Conservation (phyloP, 2,329 filamentous ascomycete genomes). For the Zymoseptoria ardabiliae region DNA sequence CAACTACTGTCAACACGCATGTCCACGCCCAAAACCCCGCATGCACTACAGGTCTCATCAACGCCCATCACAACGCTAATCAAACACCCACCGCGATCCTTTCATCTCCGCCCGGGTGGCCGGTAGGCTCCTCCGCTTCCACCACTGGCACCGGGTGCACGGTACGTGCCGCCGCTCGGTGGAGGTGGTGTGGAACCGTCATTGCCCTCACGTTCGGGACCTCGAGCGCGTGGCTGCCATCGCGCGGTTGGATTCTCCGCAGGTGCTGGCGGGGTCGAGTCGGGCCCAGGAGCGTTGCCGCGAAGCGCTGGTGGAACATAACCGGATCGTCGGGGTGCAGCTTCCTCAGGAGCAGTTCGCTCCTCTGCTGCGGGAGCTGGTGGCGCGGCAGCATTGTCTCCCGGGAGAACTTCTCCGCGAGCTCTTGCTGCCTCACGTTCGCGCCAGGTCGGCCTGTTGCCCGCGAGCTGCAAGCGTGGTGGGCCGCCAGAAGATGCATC, state of each 20-base stretch:
- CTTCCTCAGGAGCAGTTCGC: slow-evolving; percentile 33
- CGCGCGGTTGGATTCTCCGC: slow-evolving; percentile 15
- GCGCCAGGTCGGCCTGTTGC: slow-evolving; percentile 61
- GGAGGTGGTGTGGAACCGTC: slow-evolving; percentile 11
- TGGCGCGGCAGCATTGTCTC: slow-evolving; percentile 23
- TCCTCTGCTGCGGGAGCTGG: slow-evolving; percentile 29
- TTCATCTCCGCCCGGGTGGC: slow-evolving; percentile 17
- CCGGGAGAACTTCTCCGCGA: slow-evolving; percentile 28
- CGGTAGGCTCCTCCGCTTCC: slow-evolving; percentile 22
- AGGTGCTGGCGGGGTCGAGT: slow-evolving; percentile 19
- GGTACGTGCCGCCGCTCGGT: slow-evolving; percentile 17
- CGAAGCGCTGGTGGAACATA: slow-evolving; percentile 43
- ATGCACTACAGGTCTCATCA: neutral
- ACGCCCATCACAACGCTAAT: neutral
- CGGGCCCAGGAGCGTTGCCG: slow-evolving; percentile 25
- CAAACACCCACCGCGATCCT: neutral
- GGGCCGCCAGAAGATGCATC: slow-evolving; percentile 44
- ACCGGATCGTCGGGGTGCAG: slow-evolving; percentile 32
- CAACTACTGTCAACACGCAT: neutral
- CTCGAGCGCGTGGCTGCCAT: slow-evolving; percentile 1
- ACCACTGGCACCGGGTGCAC: slow-evolving; percentile 17
- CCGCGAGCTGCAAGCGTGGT: slow-evolving; percentile 55
- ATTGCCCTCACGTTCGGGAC: slow-evolving; percentile 1
- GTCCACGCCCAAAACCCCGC: neutral
- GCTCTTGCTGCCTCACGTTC: slow-evolving; percentile 56